Evolutionary conservation across 495 filamentous ascomycete genomes (phyloP), one percentile per base, ranked within the genome.

Genomic region (Sabuloglossum arenarium): DNA sequence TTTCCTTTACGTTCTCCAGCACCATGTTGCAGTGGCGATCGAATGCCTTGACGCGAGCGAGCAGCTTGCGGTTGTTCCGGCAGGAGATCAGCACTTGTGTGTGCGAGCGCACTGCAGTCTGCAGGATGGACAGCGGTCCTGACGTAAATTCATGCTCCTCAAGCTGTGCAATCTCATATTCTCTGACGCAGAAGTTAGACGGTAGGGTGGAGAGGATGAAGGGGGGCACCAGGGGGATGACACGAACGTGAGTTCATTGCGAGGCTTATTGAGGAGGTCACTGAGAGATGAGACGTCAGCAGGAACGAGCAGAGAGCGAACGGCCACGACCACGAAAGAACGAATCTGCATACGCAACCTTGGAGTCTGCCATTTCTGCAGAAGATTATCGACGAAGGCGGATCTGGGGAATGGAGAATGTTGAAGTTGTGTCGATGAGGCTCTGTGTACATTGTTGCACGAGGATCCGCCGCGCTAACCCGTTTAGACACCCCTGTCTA

Each of bases 21-120:
- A 95, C 85, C 88, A 94, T 93, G 71, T 94, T 94, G 74, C 86
- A 89, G 72, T 97, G 93, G 61, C 91, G 79, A 69, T 96, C 89
- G 67, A 88, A 89, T 11, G 85, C 84, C 71, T 88, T 88, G 56
- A 89, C 82, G 14, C 84, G 76, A 21, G 84, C 86, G 50, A 88
- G 75, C 21, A 88, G 70, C 69, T 88, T 88, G 62, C 88, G 79
- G 74, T 91, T 86, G 73, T 89, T 90, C 32, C 88, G 85, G 68
- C 84, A 84, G 50, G 85, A 87, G 62, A 94, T 91, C 53, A 94
- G 77, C 54, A 95, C 86, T 71, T 93, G 88, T 47, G 83, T 83
- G 70, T 90, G 85, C 30, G 79, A 81, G 61, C 86, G 82, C 23
- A 90, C 86, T 46, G 88, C 88, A 30, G 87, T 93, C 69, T 94